phyloP scores from a whole-genome alignment of 805 yeast species.

The Yarrowia sp. region DNA sequence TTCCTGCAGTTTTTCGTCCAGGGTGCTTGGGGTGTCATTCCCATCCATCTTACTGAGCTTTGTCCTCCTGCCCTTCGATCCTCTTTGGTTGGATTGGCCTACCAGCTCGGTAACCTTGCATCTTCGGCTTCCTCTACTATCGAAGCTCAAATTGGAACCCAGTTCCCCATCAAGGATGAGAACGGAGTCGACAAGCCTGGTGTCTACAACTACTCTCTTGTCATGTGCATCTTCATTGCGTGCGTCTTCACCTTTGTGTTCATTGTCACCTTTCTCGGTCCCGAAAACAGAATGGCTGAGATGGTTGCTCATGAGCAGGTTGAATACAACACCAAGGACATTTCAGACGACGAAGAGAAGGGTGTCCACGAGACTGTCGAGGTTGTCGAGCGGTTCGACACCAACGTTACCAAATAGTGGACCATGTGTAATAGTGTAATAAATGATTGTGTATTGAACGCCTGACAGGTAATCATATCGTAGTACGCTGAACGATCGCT shows the following conservation, averaged over 20 bases:
- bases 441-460: too few species aligned
- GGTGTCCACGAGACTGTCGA: slow-evolving; percentile 3
- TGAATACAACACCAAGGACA: slow-evolving; percentile 7
- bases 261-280: slow-evolving; percentile 5
- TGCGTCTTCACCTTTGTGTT: slow-evolving; percentile 10
- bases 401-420: slow-evolving; percentile 6
- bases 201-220: slow-evolving; percentile 19
- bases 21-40: slow-evolving; percentile 77
- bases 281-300: slow-evolving; percentile 25
- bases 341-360: slow-evolving; percentile 13
- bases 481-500: too few species aligned
- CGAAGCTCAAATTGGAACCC: slow-evolving; percentile 11
- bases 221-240: slow-evolving; percentile 20
- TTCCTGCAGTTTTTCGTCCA: slow-evolving; percentile 66
- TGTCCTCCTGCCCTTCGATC: slow-evolving; percentile 59
- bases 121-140: slow-evolving; percentile 21
- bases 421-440: too few species aligned
- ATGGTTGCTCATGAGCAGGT: slow-evolving; percentile 25
- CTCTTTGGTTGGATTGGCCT: slow-evolving; percentile 10
- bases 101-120: slow-evolving; percentile 29
- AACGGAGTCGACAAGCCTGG: slow-evolving; percentile 11
- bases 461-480: too few species aligned
- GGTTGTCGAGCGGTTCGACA: slow-evolving; percentile 4
- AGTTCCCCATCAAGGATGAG: slow-evolving; percentile 6
- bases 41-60: slow-evolving; percentile 70